Conservation (phyloP, 108 stramenopile genomes). For the Parmales sp. region DNA sequence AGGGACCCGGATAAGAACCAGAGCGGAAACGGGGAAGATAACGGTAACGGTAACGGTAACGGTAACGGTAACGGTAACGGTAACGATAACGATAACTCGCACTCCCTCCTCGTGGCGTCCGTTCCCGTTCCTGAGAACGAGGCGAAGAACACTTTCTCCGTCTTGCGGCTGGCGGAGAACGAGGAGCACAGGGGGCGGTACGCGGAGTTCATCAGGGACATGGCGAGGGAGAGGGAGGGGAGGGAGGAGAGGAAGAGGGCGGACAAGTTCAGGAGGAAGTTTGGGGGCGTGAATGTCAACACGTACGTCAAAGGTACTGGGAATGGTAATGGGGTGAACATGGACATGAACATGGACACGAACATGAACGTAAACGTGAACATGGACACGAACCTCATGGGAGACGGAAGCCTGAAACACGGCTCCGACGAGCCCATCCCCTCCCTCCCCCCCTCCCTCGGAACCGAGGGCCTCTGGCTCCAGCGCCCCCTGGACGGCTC, state of each 20-base stretch:
- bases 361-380: background rate
- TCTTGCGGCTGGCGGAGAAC: conserved; percentile 8
- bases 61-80: conserved; percentile 1
- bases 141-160: conserved; percentile 13
- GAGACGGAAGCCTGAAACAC: background rate
- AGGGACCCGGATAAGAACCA: no score
- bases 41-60: background rate
- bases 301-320: no score
- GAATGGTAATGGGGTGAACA: background rate
- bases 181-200: conserved; percentile 16
- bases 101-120: background rate
- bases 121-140: background rate
- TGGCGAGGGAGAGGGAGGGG: background rate
- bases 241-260: background rate
- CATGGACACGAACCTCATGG: background rate
- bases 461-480: background rate
- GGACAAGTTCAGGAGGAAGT: conserved; percentile 1
- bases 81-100: background rate
- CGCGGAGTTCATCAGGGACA: conserved; percentile 14
- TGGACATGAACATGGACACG: background rate
- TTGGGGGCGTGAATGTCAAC: no score
- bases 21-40: no score
- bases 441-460: conserved; percentile 5
- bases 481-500: conserved; percentile 17
- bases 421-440: background rate